Evolutionary conservation across 106 monocot species (phyloP).

Genomic region (Dendrobium huoshanense): DNA sequence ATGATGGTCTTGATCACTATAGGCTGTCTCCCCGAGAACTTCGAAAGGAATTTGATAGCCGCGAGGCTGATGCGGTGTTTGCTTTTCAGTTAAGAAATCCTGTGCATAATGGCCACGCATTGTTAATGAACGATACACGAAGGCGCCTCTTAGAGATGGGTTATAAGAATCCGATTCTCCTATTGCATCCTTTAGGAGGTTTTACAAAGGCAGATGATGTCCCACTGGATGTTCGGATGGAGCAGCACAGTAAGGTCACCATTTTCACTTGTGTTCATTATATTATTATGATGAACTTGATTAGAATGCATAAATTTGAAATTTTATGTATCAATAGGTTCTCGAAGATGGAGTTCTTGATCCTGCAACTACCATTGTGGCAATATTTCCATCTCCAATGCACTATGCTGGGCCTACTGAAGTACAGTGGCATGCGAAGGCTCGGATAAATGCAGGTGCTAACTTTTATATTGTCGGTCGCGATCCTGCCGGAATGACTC

Average conservation of each 20-base stretch:
- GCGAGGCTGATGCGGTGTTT: conserved; percentile 89
- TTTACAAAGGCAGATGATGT: conserved; percentile 97
- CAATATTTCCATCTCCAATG: conserved; percentile 99
- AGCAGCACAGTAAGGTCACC: conserved; percentile 91
- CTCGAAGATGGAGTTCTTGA: conserved; percentile 95
- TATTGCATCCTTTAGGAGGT: conserved; percentile 95
- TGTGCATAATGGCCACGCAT: conserved; percentile 95
- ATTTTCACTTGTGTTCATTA: neutral
- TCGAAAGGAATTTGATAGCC: conserved; percentile 79
- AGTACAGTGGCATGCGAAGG: conserved; percentile 99
- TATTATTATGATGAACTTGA: neutral
- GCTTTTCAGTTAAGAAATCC: conserved; percentile 97
- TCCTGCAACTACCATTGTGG: conserved; percentile 82
- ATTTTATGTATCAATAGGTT: conserved; percentile 37
- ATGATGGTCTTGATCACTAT: conserved; percentile 96
- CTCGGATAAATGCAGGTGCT: conserved; percentile 92
- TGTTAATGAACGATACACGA: conserved; percentile 95
- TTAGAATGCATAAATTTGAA: neutral
- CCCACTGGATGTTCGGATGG: conserved; percentile 88
- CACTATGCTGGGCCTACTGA: conserved; percentile 99
- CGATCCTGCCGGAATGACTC: conserved; percentile 96
- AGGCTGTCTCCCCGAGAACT: conserved; percentile 83
- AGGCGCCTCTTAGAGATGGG: conserved; percentile 89
- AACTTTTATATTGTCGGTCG: conserved; percentile 99
- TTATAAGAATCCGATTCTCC: conserved; percentile 82